Evolutionary conservation across 306 rosid species (phyloP).

Genomic region (Citrullus colocynthis): DNA sequence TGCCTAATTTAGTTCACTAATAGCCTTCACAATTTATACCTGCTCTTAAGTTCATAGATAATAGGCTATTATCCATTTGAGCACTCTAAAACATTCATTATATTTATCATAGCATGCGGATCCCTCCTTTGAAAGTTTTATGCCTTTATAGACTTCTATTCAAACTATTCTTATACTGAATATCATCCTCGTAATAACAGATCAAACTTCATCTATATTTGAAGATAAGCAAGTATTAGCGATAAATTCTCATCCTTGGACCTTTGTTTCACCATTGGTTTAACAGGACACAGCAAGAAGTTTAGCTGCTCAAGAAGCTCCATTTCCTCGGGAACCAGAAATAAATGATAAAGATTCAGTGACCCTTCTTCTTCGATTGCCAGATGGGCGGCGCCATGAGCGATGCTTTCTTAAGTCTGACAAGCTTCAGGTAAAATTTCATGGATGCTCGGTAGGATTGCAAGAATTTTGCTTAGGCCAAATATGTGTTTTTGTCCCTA

Average conservation of each 20-base stretch:
- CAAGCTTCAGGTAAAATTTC: slow-evolving; percentile 60
- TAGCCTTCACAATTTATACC: background rate
- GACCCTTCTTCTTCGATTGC: slow-evolving; percentile 69
- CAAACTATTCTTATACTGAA: background rate
- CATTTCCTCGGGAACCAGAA: slow-evolving; percentile 48
- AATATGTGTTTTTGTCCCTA: background rate
- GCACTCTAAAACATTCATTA: background rate
- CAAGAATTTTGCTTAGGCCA: background rate
- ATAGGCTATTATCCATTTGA: background rate
- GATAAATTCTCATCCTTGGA: background rate
- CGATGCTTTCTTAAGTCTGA: slow-evolving; percentile 58
- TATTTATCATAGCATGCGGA: background rate
- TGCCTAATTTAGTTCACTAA: background rate
- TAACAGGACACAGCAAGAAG: slow-evolving; percentile 34
- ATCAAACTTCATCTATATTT: background rate
- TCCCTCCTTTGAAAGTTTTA: background rate
- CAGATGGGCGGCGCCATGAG: slow-evolving; percentile 53
- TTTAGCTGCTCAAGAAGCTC: slow-evolving; percentile 27
- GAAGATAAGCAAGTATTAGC: background rate
- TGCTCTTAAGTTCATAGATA: background rate
- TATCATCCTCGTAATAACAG: background rate
- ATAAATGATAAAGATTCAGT: slow-evolving; percentile 41
- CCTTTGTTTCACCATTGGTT: background rate
- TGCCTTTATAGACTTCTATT: background rate
- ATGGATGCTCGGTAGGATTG: background rate